Base-by-base conservation (phyloP, 2,329 filamentous ascomycete species). In the Aspergillus sp. region DNA sequence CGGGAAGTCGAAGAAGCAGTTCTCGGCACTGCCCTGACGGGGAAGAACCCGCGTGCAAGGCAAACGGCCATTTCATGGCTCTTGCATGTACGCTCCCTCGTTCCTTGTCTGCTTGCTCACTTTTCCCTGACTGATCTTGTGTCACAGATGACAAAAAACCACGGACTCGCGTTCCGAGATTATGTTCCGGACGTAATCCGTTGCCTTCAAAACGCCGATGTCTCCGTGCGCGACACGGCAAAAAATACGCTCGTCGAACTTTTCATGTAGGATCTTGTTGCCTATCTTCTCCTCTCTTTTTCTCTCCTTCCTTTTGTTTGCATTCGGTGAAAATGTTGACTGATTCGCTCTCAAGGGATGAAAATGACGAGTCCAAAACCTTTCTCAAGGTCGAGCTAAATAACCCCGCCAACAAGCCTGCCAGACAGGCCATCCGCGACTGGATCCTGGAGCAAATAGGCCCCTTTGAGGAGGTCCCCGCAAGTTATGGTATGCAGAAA, bases 181-280 rank as follows among this genome's bases (percentile, higher is more conserved):
- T 96, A 96, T 73, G 92, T 96, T 1, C 89, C 91, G 2, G 84
- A 85, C 11, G 82, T 97, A 46, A 94, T 97, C 79, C 89, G 91
- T 56, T 85, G 95, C 65, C 84, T 97, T 47, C 94, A 97, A 77
- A 93, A 97, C 74, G 90, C 92, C 10, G 94, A 96, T 73, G 89
- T 90, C 53, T 88, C 87, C 76, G 92, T 97, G 64, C 87, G 94
- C 73, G 92, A 96, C 69, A 85, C 86, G 42, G 92, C 93, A 62
- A 96, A 95, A 78, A 81, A 81, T 57, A 90, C 91, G 1, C 88
- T 97, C 52, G 90, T 97, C 60, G 90, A 95, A 64, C 84, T 98
- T 32, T 97, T 97, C 78, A 85, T 83, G 89, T 92, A 78, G 60
- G 81, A 68, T 32, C 22, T 45, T 16, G 16, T 12, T 39, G 31